Evolutionary conservation across 2,329 filamentous ascomycete species (phyloP), one percentile per base, ranked within the genome.

Genomic region (Cladosporium sp.): DNA sequence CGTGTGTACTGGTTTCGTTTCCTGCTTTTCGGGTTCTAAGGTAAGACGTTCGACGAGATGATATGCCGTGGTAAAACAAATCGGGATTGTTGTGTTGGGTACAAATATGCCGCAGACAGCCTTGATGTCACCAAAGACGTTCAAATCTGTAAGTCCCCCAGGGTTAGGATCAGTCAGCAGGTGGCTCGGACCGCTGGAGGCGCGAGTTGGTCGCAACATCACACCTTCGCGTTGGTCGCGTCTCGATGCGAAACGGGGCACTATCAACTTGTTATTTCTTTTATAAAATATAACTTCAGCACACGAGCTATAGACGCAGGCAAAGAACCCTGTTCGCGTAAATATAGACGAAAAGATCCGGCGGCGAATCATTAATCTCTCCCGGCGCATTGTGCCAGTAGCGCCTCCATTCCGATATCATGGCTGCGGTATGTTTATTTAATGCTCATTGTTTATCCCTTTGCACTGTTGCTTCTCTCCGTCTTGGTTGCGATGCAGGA

Each of bases 341-440:
- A 13, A 17, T 42, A 20, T 42, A 42, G 39, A 42, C 28, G 17
- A 42, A 42, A 42, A 19, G 39, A 22, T 19, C 22, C 13, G 19
- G n/a, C 19, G 19, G 19, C 39, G 17, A 42, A 19, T 10, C 39
- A 12, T 42, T 13, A 10, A 20, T 22, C 39, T 12, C 17, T 32
- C 24, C 22, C 24, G 25, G 45, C 45, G 24, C 45, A 34, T 20
- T 28, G 22, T 37, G 32, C 22, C 25, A 40, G 34, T 32, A 47
- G 22, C 40, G 52, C 52, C 39, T 37, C 20, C 52, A 45, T 47
- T 55, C 40, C 39, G 42, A 35, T 25, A 47, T 24, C 32, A 55
- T 55, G 52, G 52, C 52, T 20, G 52, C 52, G 52, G 52, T 55
- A 55, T 55, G 52, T 55, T 32, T 32, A 10, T 32, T 32, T 10